phyloP scores from a whole-genome alignment of 2,329 filamentous ascomycete genomes.

The Eurotiales sp. region DNA sequence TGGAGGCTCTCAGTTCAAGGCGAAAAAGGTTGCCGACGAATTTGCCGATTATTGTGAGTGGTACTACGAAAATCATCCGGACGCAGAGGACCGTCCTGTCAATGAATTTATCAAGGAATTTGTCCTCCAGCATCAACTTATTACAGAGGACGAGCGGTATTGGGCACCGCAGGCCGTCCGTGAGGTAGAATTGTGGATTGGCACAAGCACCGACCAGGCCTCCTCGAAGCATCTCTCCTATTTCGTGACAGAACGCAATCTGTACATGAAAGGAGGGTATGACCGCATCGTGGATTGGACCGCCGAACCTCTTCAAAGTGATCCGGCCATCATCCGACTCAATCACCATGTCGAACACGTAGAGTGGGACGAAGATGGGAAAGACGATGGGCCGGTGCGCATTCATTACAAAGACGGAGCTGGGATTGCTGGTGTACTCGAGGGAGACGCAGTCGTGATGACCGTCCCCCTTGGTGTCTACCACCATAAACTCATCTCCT shows the following conservation, averaged over 20 bases:
- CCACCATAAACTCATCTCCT: not conserved
- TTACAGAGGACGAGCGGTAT: not conserved
- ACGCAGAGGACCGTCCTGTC: not conserved
- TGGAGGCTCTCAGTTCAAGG: not conserved
- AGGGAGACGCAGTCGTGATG: not conserved
- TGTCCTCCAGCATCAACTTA: not conserved
- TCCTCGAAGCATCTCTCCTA: not conserved
- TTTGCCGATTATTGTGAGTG: not conserved
- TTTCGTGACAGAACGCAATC: not conserved
- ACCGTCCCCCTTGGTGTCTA: not conserved
- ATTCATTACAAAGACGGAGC: not conserved
- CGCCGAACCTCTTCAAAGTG: not conserved
- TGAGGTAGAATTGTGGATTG: not conserved
- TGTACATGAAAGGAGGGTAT: not conserved
- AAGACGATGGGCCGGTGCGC: not conserved
- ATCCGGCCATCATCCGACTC: not conserved
- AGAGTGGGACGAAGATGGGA: not conserved
- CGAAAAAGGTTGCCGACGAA: not conserved
- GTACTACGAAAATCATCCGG: not conserved
- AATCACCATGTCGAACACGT: not conserved
- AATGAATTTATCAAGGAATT: not conserved
- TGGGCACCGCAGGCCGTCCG: not conserved
- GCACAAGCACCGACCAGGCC: not conserved
- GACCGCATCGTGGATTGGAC: not conserved
- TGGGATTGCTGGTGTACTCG: not conserved